Conservation (phyloP, 441 rosid genomes). For the Brassica balearica region DNA sequence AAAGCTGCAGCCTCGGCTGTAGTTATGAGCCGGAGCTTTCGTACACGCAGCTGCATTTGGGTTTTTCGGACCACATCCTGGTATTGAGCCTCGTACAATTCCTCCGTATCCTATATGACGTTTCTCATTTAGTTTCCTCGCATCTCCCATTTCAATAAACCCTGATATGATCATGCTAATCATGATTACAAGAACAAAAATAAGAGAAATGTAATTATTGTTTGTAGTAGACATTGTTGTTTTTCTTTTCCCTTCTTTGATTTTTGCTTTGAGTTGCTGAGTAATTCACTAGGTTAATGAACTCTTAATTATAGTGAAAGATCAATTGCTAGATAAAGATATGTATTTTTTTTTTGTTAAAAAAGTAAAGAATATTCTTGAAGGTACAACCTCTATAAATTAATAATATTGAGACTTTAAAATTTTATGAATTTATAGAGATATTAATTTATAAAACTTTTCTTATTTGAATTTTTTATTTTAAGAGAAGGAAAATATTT, state of each 20-base stretch:
- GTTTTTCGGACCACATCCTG: background rate
- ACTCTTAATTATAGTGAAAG: background rate
- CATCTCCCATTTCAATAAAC: conserved; percentile 1
- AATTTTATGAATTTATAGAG: too few species aligned
- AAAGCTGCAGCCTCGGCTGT: background rate
- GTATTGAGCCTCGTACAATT: background rate
- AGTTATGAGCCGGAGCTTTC: background rate
- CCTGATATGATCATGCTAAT: background rate
- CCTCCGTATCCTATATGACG: background rate
- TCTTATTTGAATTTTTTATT: too few species aligned
- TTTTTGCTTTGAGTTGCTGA: background rate
- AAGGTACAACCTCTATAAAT: background rate
- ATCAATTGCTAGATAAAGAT: background rate
- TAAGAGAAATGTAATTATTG: background rate
- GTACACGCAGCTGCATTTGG: background rate
- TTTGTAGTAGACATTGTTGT: background rate
- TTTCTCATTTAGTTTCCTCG: background rate
- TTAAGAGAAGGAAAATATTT: too few species aligned
- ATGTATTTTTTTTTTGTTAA: background rate
- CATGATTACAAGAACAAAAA: background rate
- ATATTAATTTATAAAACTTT: too few species aligned
- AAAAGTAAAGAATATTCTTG: background rate
- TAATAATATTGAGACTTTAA: too few species aligned
- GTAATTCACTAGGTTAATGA: background rate
- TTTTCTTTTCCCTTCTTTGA: background rate